Percentiles rank a stretch among this genome's conserved stretches.
Evolutionary conservation across 2,329 filamentous ascomycete species (phyloP).

Genomic region (Elsinoe arachidis): DNA sequence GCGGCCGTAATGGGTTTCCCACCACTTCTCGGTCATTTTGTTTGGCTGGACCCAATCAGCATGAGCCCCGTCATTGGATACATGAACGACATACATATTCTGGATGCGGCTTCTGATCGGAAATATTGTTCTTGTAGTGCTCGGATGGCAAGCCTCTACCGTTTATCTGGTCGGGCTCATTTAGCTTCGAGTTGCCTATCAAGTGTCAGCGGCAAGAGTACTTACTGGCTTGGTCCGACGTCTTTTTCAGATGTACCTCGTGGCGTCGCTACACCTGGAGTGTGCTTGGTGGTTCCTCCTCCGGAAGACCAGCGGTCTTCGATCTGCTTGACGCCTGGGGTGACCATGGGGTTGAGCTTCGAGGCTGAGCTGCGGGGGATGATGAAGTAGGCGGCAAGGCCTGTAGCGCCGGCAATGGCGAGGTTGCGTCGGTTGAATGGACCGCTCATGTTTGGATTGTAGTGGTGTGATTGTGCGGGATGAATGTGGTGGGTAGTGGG

Average conservation of each 20-base stretch:
- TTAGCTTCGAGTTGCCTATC: conserved; percentile 22
- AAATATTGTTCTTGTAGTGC: conserved; percentile 26
- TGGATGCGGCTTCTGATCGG: conserved; percentile 24
- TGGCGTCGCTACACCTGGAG: conserved; percentile 27
- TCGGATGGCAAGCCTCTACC: conserved; percentile 25
- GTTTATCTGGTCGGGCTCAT: conserved; percentile 20
- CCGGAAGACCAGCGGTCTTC: conserved; percentile 27
- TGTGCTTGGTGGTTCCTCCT: conserved; percentile 28
- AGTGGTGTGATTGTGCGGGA: neutral
- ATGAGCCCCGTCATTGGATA: conserved; percentile 24
- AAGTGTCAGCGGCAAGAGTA: neutral
- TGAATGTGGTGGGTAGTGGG: no score
- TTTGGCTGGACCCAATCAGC: conserved; percentile 14
- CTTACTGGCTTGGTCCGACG: neutral
- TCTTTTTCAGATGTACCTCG: conserved; percentile 21
- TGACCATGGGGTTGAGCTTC: conserved; percentile 25
- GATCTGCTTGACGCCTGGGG: conserved; percentile 28
- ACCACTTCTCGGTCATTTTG: conserved; percentile 23
- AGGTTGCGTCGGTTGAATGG: conserved; percentile 25
- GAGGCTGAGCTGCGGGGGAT: conserved; percentile 13
- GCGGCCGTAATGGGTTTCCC: conserved; percentile 26
- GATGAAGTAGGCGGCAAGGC: conserved; percentile 21
- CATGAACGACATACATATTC: conserved; percentile 23
- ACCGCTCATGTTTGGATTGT: conserved; percentile 15
- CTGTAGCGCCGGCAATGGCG: conserved; percentile 22